These are phyloP conservation scores for Phialophora chinensis DNA, from an alignment of 2,329 filamentous ascomycete genomes.

Conservation along the genomic window DNA sequence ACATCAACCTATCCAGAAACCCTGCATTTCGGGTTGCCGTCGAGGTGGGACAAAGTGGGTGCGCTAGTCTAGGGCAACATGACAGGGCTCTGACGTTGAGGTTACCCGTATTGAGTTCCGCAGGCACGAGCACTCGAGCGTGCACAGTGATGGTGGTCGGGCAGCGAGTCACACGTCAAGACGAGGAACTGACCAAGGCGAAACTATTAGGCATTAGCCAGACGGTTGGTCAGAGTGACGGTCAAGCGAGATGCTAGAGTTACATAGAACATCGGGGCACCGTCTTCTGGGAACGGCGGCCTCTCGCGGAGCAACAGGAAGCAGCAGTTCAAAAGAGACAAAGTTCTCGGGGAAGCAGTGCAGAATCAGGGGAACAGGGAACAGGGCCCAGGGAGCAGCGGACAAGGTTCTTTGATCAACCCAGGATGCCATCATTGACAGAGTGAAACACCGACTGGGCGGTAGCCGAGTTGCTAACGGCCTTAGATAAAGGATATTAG, in stretches of 20 bases:
- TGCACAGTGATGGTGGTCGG: conserved; percentile 3
- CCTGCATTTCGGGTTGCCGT: conserved; percentile 10
- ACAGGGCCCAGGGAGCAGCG: conserved; percentile 1
- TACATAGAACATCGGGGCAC: conserved; percentile 8
- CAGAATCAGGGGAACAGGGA: neutral
- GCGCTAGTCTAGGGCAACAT: neutral
- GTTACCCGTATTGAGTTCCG: neutral
- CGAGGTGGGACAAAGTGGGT: conserved; percentile 13
- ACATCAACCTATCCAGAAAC: conserved; percentile 7
- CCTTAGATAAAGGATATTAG: neutral
- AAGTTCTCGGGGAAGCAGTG: conserved; percentile 18
- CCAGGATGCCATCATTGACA: neutral
- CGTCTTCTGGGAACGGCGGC: neutral
- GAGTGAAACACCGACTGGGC: conserved; percentile 20
- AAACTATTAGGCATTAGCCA: conserved; percentile 1
- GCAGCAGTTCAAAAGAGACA: conserved; percentile 5
- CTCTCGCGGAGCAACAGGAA: neutral
- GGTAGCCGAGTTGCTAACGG: conserved; percentile 9
- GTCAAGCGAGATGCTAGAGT: conserved; percentile 24
- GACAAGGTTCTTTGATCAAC: conserved; percentile 3
- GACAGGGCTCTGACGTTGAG: neutral
- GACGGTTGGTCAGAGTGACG: conserved; percentile 9
- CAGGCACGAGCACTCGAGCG: neutral
- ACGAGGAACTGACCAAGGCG: neutral
- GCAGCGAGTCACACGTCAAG: conserved; percentile 9